These are phyloP conservation scores for Aureobasidium sp. DNA, from an alignment of 2,329 filamentous ascomycete genomes.

Conservation along the genomic window DNA sequence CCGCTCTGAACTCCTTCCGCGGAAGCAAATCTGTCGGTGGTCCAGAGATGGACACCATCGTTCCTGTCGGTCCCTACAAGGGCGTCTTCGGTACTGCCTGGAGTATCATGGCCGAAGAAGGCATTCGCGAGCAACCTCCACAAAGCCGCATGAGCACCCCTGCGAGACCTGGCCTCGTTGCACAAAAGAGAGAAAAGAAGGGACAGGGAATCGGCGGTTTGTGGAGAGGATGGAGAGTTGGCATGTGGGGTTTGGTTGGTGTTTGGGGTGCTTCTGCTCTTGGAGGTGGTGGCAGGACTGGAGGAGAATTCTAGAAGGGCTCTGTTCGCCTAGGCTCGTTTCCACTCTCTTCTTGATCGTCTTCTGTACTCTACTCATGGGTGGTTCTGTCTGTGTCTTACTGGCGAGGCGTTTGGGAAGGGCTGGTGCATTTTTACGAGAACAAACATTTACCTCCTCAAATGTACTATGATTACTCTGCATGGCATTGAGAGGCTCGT, in stretches of 20 bases:
- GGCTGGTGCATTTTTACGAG: not conserved
- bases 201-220: slow-evolving; percentile 64
- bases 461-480: not conserved
- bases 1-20: slow-evolving; percentile 20
- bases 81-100: slow-evolving; percentile 92
- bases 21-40: slow-evolving; percentile 24
- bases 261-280: slow-evolving; percentile 46
- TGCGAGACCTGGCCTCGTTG: slow-evolving; percentile 27
- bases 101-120: slow-evolving; percentile 77
- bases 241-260: slow-evolving; percentile 69
- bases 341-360: not conserved
- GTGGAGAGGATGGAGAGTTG: slow-evolving; percentile 70
- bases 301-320: slow-evolving; percentile 15
- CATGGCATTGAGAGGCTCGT: too few relatives aligned
- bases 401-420: slow-evolving; percentile 5
- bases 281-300: slow-evolving; percentile 15
- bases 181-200: slow-evolving; percentile 41
- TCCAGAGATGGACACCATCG: slow-evolving; percentile 58
- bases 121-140: slow-evolving; percentile 40
- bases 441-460: not conserved
- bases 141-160: slow-evolving; percentile 24
- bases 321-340: not conserved
- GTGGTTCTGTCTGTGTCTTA: not conserved
- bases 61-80: slow-evolving; percentile 71
- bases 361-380: not conserved